Evolutionary conservation across 164 flowering plant genomes (phyloP), one percentile per base, ranked within the genome.

Genomic region (Amborella trichopoda): DNA sequence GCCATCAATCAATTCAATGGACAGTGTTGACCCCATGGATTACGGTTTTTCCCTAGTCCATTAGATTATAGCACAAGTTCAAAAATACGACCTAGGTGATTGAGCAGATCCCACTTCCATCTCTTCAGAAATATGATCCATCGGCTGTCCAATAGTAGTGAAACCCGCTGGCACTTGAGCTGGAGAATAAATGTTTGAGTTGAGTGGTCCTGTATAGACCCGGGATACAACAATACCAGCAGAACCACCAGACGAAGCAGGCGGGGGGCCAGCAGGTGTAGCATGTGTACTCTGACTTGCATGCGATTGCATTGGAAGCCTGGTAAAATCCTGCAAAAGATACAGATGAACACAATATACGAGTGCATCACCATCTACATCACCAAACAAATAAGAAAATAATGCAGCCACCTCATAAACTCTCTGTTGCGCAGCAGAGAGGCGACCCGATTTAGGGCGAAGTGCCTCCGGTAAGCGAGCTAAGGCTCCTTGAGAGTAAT

Each of bases 241-340:
- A 53, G 70, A 60, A 59, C 67, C 67, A 26, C 60, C 68, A 38
- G 41, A 38, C 53, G 85, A 58, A 40, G 79, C 47, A 43, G 67
- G 61, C 43, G 80, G 54, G 42, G 69, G 56, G 50, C 73, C 76
- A 61, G 73, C 58, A 46, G 85, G 60, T 40, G 58, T 4, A 26
- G 76, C 55, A 62, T 65, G 74, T 52, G 89, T 65, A 53, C 59
- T 72, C 63, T 77, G 89, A 53, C 61, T 68, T 41, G 97, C 61
- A 50, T 83, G 93, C 61, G 77, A 88, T 72, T 88, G 94, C 94
- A 83, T 81, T 16, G 99, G 95, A 57, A 80, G 72, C 51, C 89
- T 66, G 54, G 77, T 87, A 72, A 93, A 93, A 64, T 85, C 99
- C 99, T 93, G 54, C 34, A 27, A 37, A 8, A 30, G 28, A 55